Evolutionary conservation across 1,284 basidiomycete species (phyloP).

Genomic region (Stereum hirsutum): DNA sequence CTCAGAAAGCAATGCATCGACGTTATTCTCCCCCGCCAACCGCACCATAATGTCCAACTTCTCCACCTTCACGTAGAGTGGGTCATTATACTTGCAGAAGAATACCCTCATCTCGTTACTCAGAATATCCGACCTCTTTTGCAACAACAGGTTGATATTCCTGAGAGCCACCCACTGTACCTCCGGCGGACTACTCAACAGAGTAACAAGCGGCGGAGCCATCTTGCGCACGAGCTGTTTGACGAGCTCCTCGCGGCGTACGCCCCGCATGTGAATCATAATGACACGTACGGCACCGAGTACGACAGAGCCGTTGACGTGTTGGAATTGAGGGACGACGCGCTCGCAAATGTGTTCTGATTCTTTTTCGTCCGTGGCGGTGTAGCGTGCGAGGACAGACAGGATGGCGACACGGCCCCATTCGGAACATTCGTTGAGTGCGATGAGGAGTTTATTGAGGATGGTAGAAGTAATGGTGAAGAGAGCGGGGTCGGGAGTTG

Average conservation of each 20-base stretch:
- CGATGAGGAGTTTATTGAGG: conserved; percentile 87
- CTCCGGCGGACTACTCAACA: conserved; percentile 70
- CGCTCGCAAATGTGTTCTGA: conserved; percentile 98
- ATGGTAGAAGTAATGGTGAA: conserved; percentile 80
- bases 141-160: conserved; percentile 94
- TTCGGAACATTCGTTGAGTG: conserved; percentile 97
- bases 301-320: conserved; percentile 92
- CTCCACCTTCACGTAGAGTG: conserved; percentile 95
- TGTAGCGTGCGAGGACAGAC: conserved; percentile 80
- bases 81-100: conserved; percentile 99
- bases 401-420: conserved; percentile 96
- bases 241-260: conserved; percentile 78
- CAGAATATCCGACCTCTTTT: conserved; percentile 85
- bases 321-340: conserved; percentile 97
- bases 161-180: conserved; percentile 97
- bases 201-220: conserved; percentile 89
- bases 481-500: conserved; percentile 54
- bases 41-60: conserved; percentile 99
- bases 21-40: conserved; percentile 85
- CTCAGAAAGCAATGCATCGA: conserved; percentile 91
- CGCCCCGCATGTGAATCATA: conserved; percentile 90
- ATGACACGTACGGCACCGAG: conserved; percentile 95
- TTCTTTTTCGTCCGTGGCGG: conserved; percentile 82
- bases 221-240: conserved; percentile 91
- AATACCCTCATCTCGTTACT: conserved; percentile 97